Evolutionary conservation across 169 alveolate species (phyloP).

Genomic region (Cryptosporidium viatorum): DNA sequence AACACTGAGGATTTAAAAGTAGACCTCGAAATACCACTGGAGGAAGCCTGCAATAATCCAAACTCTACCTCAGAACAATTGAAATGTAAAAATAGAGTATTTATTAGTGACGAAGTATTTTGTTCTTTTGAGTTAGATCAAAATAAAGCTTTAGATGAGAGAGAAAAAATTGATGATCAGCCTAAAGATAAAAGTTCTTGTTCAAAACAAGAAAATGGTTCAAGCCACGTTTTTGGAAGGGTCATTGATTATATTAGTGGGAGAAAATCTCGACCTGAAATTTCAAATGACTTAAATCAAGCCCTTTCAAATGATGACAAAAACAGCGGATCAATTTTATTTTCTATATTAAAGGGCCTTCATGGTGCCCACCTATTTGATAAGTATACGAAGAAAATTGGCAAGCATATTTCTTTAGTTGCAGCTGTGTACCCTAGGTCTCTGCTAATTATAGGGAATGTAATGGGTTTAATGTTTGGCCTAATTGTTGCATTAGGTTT

Average conservation of each 20-base stretch:
- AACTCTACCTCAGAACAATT: not conserved
- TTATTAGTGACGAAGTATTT: not conserved
- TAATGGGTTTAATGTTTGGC: conserved; percentile 54
- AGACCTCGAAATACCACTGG: conserved; percentile 44
- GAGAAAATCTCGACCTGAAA: not conserved
- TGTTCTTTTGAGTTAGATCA: conserved; percentile 2
- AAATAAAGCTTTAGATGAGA: not conserved
- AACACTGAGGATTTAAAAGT: not conserved
- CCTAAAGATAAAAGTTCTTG: not conserved
- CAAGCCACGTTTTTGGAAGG: not conserved
- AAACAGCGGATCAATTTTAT: not conserved
- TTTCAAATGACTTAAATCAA: not conserved
- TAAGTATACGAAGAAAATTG: conserved; percentile 55
- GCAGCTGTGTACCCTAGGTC: conserved; percentile 53
- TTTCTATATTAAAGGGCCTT: conserved; percentile 20
- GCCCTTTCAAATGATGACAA: not conserved
- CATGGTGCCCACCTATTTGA: conserved; percentile 44
- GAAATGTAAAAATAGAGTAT: not conserved
- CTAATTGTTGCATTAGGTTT: conserved; percentile 61
- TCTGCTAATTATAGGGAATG: conserved; percentile 59
- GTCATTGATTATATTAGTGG: not conserved
- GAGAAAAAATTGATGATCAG: not conserved
- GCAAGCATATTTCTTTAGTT: conserved; percentile 40
- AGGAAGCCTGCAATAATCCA: conserved; percentile 8
- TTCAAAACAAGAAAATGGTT: not conserved